Conservation (phyloP, 768 basidiomycete genomes). For the Pisolithus microcarpus region DNA sequence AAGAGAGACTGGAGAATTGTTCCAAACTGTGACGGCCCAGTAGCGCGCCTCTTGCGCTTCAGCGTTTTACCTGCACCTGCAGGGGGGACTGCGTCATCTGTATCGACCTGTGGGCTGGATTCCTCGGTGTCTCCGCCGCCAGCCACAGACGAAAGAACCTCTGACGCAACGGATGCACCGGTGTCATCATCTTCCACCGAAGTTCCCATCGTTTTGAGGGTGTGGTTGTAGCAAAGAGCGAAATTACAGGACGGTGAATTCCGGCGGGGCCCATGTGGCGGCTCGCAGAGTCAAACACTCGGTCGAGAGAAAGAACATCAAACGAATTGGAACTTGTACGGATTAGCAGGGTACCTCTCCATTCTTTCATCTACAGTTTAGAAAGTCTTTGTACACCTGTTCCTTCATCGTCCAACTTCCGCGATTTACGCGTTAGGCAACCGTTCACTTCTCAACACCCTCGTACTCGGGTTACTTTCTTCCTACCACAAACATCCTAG, state of each 20-base stretch:
- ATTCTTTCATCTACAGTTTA: no score
- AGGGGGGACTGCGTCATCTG: constrained; percentile 58
- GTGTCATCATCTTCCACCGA: not conserved
- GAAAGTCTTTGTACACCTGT: no score
- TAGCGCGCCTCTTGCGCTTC: constrained; percentile 80
- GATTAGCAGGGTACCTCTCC: no score
- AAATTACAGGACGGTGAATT: no score
- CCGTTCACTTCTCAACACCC: not conserved
- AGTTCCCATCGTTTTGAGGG: no score
- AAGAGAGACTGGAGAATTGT: constrained; percentile 66
- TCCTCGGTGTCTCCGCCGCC: constrained; percentile 13
- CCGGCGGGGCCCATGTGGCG: no score
- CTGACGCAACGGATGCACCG: constrained; percentile 1
- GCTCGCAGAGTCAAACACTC: no score
- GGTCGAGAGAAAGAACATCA: no score
- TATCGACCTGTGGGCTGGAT: constrained; percentile 33
- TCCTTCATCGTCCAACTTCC: no score
- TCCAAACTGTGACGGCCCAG: constrained; percentile 67
- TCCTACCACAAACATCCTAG: constrained; percentile 1
- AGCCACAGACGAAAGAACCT: constrained; percentile 6
- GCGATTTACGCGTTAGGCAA: no score
- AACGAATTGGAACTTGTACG: no score
- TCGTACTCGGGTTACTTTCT: not conserved
- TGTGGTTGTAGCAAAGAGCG: no score
- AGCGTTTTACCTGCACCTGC: constrained; percentile 56